Conservation (phyloP, 768 basidiomycete species). For the Pluteus cervinus region DNA sequence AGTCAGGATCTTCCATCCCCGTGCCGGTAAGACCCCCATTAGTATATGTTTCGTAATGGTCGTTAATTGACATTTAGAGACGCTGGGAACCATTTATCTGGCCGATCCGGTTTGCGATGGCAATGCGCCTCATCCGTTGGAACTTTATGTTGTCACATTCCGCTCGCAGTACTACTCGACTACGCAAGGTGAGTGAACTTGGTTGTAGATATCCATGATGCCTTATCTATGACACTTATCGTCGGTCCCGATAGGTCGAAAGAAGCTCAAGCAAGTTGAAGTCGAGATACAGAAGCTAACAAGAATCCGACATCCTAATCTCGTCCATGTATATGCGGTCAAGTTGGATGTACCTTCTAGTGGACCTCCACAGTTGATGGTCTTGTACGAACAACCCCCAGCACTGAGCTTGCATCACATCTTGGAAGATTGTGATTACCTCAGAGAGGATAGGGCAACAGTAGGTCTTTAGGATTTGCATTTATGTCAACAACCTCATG, state of each 20-base stretch:
- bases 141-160: conserved; percentile 64
- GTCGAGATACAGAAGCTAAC: conserved; percentile 58
- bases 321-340: conserved; percentile 63
- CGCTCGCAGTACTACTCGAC: conserved; percentile 63
- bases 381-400: conserved; percentile 71
- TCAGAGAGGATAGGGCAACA: conserved; percentile 66
- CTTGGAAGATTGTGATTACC: conserved; percentile 66
- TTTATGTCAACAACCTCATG: neutral
- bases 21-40: conserved; percentile 40
- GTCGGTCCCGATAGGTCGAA: conserved; percentile 36
- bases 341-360: conserved; percentile 50
- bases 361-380: conserved; percentile 46
- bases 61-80: conserved; percentile 30
- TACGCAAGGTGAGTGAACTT: conserved; percentile 40
- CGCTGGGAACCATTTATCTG: conserved; percentile 60
- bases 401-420: conserved; percentile 64
- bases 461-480: conserved; percentile 34
- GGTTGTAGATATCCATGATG: neutral
- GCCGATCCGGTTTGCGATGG: conserved; percentile 76
- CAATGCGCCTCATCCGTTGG: conserved; percentile 50
- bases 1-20: conserved; percentile 69
- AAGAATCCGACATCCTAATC: conserved; percentile 54
- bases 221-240: neutral
- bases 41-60: conserved; percentile 1
- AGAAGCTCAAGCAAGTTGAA: conserved; percentile 65